phyloP scores from a whole-genome alignment of 2,329 filamentous ascomycete genomes.

The Macrophomina phaseolina region DNA sequence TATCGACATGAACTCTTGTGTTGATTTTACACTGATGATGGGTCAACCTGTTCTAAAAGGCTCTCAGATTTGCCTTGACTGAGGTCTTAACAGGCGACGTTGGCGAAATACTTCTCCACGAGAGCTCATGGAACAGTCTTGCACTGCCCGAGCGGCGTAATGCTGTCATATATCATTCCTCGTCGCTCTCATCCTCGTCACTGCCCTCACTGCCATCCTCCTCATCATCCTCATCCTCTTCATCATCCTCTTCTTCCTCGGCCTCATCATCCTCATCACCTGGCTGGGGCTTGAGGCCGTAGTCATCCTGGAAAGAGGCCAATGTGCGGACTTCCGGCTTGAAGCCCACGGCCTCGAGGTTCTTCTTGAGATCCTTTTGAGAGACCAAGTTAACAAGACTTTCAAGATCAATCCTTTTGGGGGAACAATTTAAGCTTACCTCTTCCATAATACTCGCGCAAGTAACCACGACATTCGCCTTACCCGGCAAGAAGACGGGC shows the following conservation, averaged over 20 bases:
- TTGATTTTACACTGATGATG: too few relatives aligned
- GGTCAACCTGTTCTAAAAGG: too few relatives aligned
- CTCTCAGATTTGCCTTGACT: too few relatives aligned
- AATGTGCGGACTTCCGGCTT: constrained; percentile 75
- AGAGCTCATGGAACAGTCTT: too few relatives aligned
- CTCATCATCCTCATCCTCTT: constrained; percentile 55
- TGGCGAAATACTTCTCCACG: too few relatives aligned
- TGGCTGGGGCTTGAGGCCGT: constrained; percentile 73
- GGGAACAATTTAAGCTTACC: constrained; percentile 57
- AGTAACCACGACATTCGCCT: constrained; percentile 84
- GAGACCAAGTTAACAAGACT: neutral
- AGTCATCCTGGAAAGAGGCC: constrained; percentile 85
- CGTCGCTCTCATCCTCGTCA: constrained; percentile 18
- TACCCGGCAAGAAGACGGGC: constrained; percentile 79
- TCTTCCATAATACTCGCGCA: constrained; percentile 86
- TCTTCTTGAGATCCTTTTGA: constrained; percentile 71
- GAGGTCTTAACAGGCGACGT: too few relatives aligned
- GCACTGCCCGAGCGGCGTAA: too few relatives aligned
- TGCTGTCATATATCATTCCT: neutral
- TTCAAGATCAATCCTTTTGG: neutral
- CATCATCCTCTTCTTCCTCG: constrained; percentile 63
- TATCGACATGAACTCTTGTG: too few relatives aligned
- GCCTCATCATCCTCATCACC: constrained; percentile 65
- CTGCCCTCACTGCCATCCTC: constrained; percentile 46
- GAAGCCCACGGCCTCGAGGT: constrained; percentile 78